Base-by-base conservation (phyloP, 2,329 filamentous ascomycete species). In the Fusarium xyrophilum region DNA sequence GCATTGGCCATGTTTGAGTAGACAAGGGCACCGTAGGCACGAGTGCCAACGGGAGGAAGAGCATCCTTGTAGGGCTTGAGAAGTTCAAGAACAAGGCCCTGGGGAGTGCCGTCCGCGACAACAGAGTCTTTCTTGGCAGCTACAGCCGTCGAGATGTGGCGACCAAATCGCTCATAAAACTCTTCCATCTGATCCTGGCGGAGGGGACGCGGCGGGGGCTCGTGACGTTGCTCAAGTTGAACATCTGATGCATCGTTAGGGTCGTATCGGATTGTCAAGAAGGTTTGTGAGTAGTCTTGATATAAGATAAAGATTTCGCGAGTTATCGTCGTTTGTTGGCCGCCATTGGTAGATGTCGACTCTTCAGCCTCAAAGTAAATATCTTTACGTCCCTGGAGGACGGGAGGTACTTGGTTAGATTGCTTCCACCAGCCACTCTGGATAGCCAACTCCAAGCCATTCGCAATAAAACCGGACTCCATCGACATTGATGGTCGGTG, bases 1-100 rank as follows among this genome's bases (percentile, higher is more conserved):
- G 96, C 95, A 76, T 99, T 99, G 75, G 93, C 96, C 60, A 98
- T 86, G 77, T 99, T 99, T 69, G 92, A 88, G 79, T 99, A 99
- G 17, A 99, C 93, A 27, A 97, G 84, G 7, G 95, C 93, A 64
- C 96, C 96, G 77, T 95, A 99, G 6, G 93, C 88, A 50, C 95
- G 91, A 14, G 89, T 93, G n/a, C 95, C 95, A 10, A 98, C 88
- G 1, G 96, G 95, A 5, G 86, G 83, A 7, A 99, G 86, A 1
- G 92, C 93, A 62, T 92, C 89, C 19, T 85, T 82, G 71, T 93
- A 85, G 0, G 91, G 89, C 38, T 86, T 86, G 52, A 99, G 85
- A 9, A 98, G 87, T 73, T 97, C 91, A 50, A 89, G 82, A n/a
- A 97, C 82, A 8, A 99, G 85, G 0, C 86, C 88, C 52, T 91